A percentile compares a stretch with the other conserved stretches of the same genome.
phyloP scores from a whole-genome alignment of 2,329 filamentous ascomycete genomes.

The Xylogone sp. region DNA sequence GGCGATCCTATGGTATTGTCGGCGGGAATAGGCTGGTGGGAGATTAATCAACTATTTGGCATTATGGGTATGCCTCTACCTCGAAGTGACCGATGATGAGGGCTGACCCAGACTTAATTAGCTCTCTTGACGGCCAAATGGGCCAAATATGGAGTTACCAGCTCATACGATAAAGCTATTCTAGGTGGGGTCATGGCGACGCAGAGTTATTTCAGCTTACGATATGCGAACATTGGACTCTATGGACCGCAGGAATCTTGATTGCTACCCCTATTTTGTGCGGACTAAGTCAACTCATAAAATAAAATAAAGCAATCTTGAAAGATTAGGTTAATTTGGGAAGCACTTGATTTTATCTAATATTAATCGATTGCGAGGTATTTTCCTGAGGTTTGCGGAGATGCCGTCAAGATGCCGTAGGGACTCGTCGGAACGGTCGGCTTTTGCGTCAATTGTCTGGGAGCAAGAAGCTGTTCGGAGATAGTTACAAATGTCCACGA shows the following conservation, averaged over 20 bases:
- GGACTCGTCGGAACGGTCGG: too few species aligned
- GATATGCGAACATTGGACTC: constrained; percentile 9
- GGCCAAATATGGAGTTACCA: constrained; percentile 10
- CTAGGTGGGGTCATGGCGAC: constrained; percentile 1
- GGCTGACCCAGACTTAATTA: neutral
- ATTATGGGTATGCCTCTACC: constrained; percentile 8
- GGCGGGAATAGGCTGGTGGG: constrained; percentile 13
- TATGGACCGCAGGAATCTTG: constrained; percentile 5
- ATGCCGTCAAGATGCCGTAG: too few species aligned
- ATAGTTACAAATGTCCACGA: too few species aligned
- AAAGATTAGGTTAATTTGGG: too few species aligned
- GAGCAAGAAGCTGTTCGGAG: too few species aligned
- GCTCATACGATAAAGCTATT: constrained; percentile 11
- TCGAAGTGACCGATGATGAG: too few species aligned
- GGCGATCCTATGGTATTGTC: constrained; percentile 6
- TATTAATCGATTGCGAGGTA: too few species aligned
- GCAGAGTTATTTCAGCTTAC: constrained; percentile 6
- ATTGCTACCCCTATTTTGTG: constrained; percentile 11
- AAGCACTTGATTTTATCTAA: too few species aligned
- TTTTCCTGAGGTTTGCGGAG: too few species aligned
- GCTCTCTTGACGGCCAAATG: constrained; percentile 11
- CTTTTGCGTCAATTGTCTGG: too few species aligned
- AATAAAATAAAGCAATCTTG: too few species aligned
- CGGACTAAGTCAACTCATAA: neutral
- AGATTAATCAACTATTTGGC: constrained; percentile 10